phyloP scores from a whole-genome alignment of 2,329 filamentous ascomycete genomes.

The Diplodia mutila region DNA sequence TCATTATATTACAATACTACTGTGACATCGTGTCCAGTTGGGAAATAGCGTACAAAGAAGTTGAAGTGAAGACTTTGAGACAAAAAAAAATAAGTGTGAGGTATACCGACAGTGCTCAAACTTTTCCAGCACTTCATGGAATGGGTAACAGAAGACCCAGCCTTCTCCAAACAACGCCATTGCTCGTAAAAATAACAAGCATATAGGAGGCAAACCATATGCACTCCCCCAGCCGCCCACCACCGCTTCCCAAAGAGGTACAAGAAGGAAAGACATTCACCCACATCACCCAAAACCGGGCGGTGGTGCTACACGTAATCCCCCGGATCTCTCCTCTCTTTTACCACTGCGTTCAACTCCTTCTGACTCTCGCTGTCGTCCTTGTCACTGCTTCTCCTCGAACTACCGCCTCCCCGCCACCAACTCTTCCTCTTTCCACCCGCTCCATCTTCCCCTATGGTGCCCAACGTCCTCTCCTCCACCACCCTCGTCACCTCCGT shows the following conservation, averaged over 20 bases:
- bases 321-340: neutral
- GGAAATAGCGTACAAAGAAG: neutral
- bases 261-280: neutral
- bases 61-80: neutral
- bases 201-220: neutral
- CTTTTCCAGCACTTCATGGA: neutral
- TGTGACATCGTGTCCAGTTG: neutral
- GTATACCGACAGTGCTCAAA: slow-evolving; percentile 7
- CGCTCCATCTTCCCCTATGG: neutral
- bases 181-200: neutral
- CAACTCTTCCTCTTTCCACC: slow-evolving; percentile 1
- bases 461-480: neutral
- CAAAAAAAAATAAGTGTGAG: neutral
- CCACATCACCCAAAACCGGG: neutral
- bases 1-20: slow-evolving; percentile 3
- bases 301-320: neutral
- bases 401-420: neutral
- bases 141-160: neutral
- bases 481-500: neutral
- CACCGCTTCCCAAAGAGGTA: neutral
- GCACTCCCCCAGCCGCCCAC: neutral
- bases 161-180: neutral
- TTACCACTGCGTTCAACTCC: neutral
- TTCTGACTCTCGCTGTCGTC: slow-evolving; percentile 8
- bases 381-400: neutral